Evolutionary conservation across 2,329 filamentous ascomycete genomes (phyloP), one percentile per base, ranked within the genome.

Genomic region (Fusarium camptoceras): DNA sequence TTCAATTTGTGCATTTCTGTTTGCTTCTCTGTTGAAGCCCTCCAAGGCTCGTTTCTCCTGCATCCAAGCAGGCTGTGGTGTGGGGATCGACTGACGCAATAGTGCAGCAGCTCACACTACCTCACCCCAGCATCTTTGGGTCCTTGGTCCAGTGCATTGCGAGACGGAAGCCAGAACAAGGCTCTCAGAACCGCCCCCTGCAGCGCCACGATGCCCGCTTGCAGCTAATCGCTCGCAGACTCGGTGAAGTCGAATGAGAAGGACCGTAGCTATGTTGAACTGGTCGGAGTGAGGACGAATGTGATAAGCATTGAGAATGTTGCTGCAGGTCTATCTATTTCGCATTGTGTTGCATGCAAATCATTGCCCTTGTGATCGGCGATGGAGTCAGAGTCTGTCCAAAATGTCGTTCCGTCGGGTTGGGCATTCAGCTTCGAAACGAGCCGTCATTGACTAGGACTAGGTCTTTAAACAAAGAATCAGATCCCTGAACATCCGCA

Each of bases 1-100:
- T 15, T 51, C 55, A 27, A 31, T 55, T 34, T 28, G 49, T 48
- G 27, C 34, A 39, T 47, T 30, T 59, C 24, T 59, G 54, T 31
- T 54, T 34, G 39, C 25, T 56, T 66, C 43, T 66, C 46, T 63
- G 37, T 20, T 27, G 31, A 49, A 47, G 30, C 60, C 30, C 30
- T 25, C 42, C 64, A 68, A 67, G 59, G 39, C 65, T 65, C 64
- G 65, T 68, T 65, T 65, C 24, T 51, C 58, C 46, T 41, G 49
- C 60, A 70, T 62, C 55, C 43, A 70, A 50, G 66, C 39, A 49
- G 66, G 55, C 50, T 70, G 55, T 69, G 65, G 46, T 66, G 68
- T 72, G 74, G 66, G 63, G 65, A 61, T 66, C 28, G 47, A 51
- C 70, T 76, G 74, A 76, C 74, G 74, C 74, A 76, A 76, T 76